Conservation (phyloP, 352 stramenopile genomes). For the Globisporangium iwayamae region DNA sequence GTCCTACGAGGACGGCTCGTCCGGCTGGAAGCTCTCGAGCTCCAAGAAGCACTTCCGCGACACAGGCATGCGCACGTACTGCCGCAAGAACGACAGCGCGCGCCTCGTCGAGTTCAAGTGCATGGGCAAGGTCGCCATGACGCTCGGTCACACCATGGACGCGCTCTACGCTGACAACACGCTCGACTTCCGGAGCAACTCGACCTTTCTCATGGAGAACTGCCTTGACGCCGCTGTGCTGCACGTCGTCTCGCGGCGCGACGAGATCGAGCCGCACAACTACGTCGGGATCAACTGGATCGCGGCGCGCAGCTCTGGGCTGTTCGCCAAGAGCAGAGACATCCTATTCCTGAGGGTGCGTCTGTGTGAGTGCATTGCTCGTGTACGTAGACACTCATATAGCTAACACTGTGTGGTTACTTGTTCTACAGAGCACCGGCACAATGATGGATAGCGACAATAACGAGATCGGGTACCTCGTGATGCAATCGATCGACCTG, state of each 20-base stretch:
- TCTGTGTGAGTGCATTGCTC: background rate
- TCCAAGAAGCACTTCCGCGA: conserved; percentile 66
- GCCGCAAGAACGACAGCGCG: conserved; percentile 28
- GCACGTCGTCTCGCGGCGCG: conserved; percentile 36
- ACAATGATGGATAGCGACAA: conserved; percentile 39
- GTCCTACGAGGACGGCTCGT: conserved; percentile 51
- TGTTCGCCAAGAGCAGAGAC: conserved; percentile 65
- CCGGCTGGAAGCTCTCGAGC: conserved; percentile 67
- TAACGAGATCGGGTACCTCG: conserved; percentile 49
- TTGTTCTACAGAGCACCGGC: conserved; percentile 32
- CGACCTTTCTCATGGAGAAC: conserved; percentile 50
- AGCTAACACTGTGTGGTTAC: background rate
- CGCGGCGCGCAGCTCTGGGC: conserved; percentile 30
- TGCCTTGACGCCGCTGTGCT: conserved; percentile 62
- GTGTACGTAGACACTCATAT: background rate
- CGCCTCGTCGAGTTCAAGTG: conserved; percentile 59
- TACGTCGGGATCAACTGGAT: conserved; percentile 75
- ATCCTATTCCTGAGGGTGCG: conserved; percentile 51
- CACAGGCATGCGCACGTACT: conserved; percentile 61
- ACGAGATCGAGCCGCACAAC: conserved; percentile 37
- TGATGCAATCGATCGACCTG: conserved; percentile 57
- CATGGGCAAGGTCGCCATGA: conserved; percentile 51
- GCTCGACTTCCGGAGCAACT: conserved; percentile 51
- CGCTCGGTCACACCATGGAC: conserved; percentile 41
- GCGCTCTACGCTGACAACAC: conserved; percentile 63